Conservation (phyloP, 139 green algal genomes). For the Micractinium conductrix region DNA sequence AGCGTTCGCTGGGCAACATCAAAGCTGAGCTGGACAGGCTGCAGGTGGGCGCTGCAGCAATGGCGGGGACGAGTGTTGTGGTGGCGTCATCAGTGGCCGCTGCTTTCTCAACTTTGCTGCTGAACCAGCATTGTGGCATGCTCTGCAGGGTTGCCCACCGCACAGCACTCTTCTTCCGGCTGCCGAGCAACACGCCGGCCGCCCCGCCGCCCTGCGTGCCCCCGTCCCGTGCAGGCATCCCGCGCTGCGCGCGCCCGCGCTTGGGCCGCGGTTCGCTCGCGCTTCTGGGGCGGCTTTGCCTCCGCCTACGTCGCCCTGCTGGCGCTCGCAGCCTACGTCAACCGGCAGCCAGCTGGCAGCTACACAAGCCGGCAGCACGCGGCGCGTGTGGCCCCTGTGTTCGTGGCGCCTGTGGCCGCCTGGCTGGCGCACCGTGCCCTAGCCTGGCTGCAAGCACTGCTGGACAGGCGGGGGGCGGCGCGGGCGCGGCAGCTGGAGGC, state of each 20-base stretch:
- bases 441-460: neutral
- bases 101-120: too few species aligned
- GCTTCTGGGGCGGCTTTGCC: slow-evolving; percentile 18
- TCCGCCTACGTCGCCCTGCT: slow-evolving; percentile 7
- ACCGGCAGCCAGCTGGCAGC: neutral
- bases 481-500: slow-evolving; percentile 9
- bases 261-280: neutral
- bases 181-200: too few species aligned
- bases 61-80: too few species aligned
- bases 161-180: too few species aligned
- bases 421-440: slow-evolving; percentile 16
- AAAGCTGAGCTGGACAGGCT: slow-evolving; percentile 29
- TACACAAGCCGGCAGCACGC: neutral
- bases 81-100: too few species aligned
- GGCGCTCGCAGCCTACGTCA: slow-evolving; percentile 1
- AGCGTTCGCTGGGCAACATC: slow-evolving; percentile 25
- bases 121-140: neutral
- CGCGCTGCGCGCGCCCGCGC: neutral
- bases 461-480: neutral
- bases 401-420: neutral
- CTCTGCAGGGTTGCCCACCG: neutral
- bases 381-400: neutral
- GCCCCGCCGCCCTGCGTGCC: too few species aligned
- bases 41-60: neutral
- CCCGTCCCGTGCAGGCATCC: neutral